Base-by-base conservation (phyloP, 495 filamentous ascomycete species). In the Aspergillus indologenus region DNA sequence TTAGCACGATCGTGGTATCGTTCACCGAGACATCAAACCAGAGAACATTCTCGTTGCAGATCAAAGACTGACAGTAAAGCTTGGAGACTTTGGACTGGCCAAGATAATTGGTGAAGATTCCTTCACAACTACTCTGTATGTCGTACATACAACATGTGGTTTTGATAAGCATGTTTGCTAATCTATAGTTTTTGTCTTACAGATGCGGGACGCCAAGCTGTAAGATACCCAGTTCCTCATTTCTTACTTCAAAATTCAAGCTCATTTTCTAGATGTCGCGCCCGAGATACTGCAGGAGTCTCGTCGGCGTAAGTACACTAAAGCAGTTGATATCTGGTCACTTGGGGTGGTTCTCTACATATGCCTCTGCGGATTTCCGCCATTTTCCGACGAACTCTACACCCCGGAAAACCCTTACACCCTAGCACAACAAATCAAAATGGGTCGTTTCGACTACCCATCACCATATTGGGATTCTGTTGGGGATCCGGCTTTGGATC, bases 21-120 rank as follows among this genome's bases (percentile, higher is more conserved):
- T 97, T 8, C 95, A 99, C 72, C 90, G 95, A 50, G 95, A 99
- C 65, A 96, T 99, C 68, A 99, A 99, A 71, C 95, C 95, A 1
- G 95, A 99, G 70, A 99, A 99, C 60, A 99, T 99, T 50, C 81
- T 99, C 9, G 73, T 99, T 19, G 81, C 86, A 26, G 91, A 98
- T 69, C 88, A 89, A 53, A 81, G 92, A 6, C 74, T 98, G 40
- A 85, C 84, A 45, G 88, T 97, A 58, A 99, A 99, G 74, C 77
- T 99, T 57, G 95, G 91, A 2, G 95, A 99, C 71, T 99, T 99
- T 73, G 95, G 95, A 22, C 83, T 99, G 24, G 94, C 95, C 21
- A 99, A 99, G 71, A 98, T 98, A 62, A 96, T 98, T 67, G 95
- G 95, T 24, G 95, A 98, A 70, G 91, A 97, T 63, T 97, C 93